phyloP scores from a whole-genome alignment of 2,329 filamentous ascomycete species.

The Aspergillus ochraceus region DNA sequence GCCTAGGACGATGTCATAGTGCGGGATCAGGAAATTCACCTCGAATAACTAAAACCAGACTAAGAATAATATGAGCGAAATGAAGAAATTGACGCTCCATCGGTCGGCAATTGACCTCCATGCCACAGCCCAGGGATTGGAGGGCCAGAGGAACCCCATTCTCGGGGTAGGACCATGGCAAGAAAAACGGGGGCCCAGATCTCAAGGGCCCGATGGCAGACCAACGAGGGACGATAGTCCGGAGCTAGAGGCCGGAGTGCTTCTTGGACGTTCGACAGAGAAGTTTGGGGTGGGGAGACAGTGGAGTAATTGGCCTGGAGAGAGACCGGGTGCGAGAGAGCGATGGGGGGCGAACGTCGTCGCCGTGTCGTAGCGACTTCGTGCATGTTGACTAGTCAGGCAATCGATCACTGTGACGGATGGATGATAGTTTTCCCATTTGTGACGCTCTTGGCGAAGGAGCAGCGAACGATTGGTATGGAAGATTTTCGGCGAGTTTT shows the following conservation, averaged over 20 bases:
- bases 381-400: neutral
- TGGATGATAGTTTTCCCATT: neutral
- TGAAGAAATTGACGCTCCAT: slow-evolving; percentile 7
- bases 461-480: neutral
- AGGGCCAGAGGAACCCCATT: slow-evolving; percentile 12
- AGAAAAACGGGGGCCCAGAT: slow-evolving; percentile 33
- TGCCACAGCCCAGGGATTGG: slow-evolving; percentile 13
- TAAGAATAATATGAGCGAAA: slow-evolving; percentile 4
- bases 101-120: slow-evolving; percentile 16
- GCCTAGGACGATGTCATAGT: slow-evolving; percentile 3
- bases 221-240: slow-evolving; percentile 22
- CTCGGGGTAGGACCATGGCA: slow-evolving; percentile 21
- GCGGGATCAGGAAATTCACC: slow-evolving; percentile 19
- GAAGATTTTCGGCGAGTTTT: neutral
- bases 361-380: neutral
- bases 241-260: slow-evolving; percentile 23
- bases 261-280: slow-evolving; percentile 24
- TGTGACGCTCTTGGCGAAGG: too few relatives aligned
- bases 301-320: slow-evolving; percentile 22
- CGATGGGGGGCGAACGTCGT: neutral
- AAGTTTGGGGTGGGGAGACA: slow-evolving; percentile 25
- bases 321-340: neutral
- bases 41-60: slow-evolving; percentile 6
- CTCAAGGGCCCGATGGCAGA: slow-evolving; percentile 17
- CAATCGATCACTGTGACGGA: neutral